Evolutionary conservation across 331 rosid species (phyloP), one percentile per base, ranked within the genome.

Genomic region (Malus hybrid): DNA sequence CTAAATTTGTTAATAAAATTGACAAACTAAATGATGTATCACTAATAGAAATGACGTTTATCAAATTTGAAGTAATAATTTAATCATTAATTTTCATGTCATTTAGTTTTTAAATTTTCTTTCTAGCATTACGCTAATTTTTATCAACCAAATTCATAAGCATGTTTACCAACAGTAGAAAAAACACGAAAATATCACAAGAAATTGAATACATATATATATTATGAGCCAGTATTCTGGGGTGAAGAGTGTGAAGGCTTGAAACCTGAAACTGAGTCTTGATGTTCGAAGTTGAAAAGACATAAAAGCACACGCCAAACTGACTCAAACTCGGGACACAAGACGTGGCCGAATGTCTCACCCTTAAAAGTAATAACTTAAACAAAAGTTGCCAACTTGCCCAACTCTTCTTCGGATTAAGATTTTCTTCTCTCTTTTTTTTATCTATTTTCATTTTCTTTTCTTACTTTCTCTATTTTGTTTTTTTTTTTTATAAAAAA

Each of bases 291-390:
- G 13, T 52, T 22, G 48, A 12, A 70, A 56, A 63, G 75, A 73
- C 82, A 56, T 62, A 39, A 68, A 72, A 75, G 81, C 0, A 20
- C 81, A 81, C 55, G 71, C 74, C 20, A 56, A 48, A 39, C 70
- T 50, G 79, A 76, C 79, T 62, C 33, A 39, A 2, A 73, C 33
- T 53, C 8, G 72, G 64, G 75, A n/a, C 72, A 32, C 55, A 66
- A 52, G 85, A 84, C 83, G 81, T 78, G 79, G 81, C 77, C 30
- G 5, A 52, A 64, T 52, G 61, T 61, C 22, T 72, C 62, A 39
- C 77, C 76, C 6, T 20, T 46, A 10, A 16, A 19, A 71, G 48
- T 10, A 42, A 10, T 3, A 42, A 18, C 46, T 22, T 0, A 5
- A 16, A 0, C 20, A 67, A 46, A 74, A 36, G 55, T 32, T 66